Evolutionary conservation across 108 stramenopile species (phyloP), one percentile per base, ranked within the genome.

Genomic region (Bacterosira constricta): DNA sequence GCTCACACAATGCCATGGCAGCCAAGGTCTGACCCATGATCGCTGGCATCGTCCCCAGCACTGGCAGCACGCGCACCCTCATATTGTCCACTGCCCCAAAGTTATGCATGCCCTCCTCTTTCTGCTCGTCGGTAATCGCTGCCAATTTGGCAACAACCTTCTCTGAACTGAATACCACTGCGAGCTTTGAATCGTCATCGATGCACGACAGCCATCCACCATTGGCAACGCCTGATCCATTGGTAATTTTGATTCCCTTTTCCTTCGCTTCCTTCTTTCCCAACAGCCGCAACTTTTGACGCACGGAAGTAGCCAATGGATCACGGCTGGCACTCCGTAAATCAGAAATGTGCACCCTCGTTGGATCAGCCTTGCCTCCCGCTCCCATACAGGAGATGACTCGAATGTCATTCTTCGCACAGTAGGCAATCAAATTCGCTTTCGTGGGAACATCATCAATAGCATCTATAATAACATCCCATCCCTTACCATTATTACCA

Each of bases 401-500:
- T 25, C 85, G 90, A 61, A 97, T 81, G 2, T 85, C 75, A 17
- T 69, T 51, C 42, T 82, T 59, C 9, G 85, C 66, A 81, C 96
- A 98, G 58, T 90, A 63, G 23, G 83, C 69, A 21, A 99, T 71
- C 27, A 99, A 86, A 29, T 90, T 82, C 1, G 94, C 93, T 79
- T 99, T 99, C 60, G 99, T 99, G 49, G 95, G 88, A 18, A 96
- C 86, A 85, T 99, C 99, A 81, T 99, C 99, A 73, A 99, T 99
- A 53, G 96, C 96, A 73, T 99, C 99, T 57, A 99, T 85, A 26
- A 99, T 88, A 44, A 95, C 70, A 79, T 97, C 96, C 90, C 88
- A 91, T 30, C 79, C 12, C 25, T 57, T 73, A 29, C 32, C 67
- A 6, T 61, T 74, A 13, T 32, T 32, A n/a, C n/a, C n/a, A 21